Base-by-base conservation (phyloP, 2,329 filamentous ascomycete species). In the Calycina herbarum region DNA sequence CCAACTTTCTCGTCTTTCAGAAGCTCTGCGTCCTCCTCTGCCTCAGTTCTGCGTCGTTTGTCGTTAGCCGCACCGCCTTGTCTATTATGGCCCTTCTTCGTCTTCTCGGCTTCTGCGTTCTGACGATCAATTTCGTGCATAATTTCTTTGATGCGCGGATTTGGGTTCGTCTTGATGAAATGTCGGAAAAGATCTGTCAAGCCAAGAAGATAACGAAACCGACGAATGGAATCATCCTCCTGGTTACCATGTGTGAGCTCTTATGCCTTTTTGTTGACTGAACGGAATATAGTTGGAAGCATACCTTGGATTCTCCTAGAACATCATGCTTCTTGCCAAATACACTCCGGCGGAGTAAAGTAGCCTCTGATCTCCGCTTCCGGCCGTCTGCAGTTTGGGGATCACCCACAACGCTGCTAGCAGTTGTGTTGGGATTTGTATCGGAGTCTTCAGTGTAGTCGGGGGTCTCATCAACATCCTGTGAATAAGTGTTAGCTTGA, bases 131-230 rank as follows among this genome's bases (percentile, higher is more conserved):
- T 97, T 78, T 97, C 92, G 61, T 86, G 85, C 85, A 98, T 95
- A 72, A 97, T 93, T 66, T 96, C 92, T 73, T 94, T 92, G 74
- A 98, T 95, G 73, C 92, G 92, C 17, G 95, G 94, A 75, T 99
- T 94, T 5, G 94, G 94, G 76, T 97, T 99, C 8, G 93, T 93
- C 76, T 98, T 94, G 80, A 99, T 99, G 78, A 99, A 99, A 80
- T 99, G 95, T 70, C 96, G 93, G 82, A 99, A 99, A 24, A 99
- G 84, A 75, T 99, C 95, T 17, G 95, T 99, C 62, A 99, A 83
- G 31, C 96, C 96, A 15, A 99, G 86, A 1, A 99, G 86, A 77
- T 99, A 99, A 69, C 93, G 89, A 77, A 99, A 99, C 76, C 95
- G 86, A 72, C 94, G 88, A 75, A 98, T 92, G 0, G 93, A 96